These are phyloP conservation scores for Fistulifera solaris DNA, from an alignment of 108 stramenopile species.

Conservation along the genomic window DNA sequence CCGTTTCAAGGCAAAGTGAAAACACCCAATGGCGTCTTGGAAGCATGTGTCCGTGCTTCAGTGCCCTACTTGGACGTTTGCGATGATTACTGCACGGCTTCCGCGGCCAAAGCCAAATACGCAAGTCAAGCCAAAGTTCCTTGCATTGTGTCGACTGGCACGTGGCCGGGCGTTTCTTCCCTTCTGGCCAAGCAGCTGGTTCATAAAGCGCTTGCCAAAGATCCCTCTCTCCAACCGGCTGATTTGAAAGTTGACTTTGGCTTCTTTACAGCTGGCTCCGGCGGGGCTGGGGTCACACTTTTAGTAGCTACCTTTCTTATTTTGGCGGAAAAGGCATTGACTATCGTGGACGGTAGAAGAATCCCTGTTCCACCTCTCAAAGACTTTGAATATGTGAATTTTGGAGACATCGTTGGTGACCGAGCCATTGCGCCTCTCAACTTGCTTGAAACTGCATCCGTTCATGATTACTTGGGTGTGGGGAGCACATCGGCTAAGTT, in stretches of 20 bases:
- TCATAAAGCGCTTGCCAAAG: conserved; percentile 3
- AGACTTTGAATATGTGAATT: conserved; percentile 21
- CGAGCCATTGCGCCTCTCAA: conserved; percentile 55
- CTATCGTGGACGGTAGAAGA: conserved; percentile 35
- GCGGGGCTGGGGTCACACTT: conserved; percentile 77
- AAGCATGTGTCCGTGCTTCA: conserved; percentile 25
- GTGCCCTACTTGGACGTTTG: conserved; percentile 82
- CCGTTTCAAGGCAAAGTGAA: conserved; percentile 65
- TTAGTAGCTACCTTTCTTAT: conserved; percentile 77
- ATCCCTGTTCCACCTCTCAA: conserved; percentile 30
- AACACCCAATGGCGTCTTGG: conserved; percentile 35
- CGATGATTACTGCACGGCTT: conserved; percentile 68
- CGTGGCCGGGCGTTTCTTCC: conserved; percentile 40
- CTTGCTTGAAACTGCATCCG: conserved; percentile 63
- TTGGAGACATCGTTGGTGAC: conserved; percentile 38
- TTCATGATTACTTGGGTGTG: conserved; percentile 33
- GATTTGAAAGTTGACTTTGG: conserved; percentile 42
- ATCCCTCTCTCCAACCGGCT: conserved; percentile 12
- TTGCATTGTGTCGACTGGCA: conserved; percentile 40
- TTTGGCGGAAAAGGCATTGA: conserved; percentile 55
- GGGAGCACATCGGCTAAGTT: conserved; percentile 44
- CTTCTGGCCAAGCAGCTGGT: conserved; percentile 33
- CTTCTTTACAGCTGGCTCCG: conserved; percentile 77
- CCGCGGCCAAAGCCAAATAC: conserved; percentile 38
- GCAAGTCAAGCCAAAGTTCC: conserved; percentile 27